phyloP scores from a whole-genome alignment of 768 basidiomycete genomes.

The Mycena floridula region DNA sequence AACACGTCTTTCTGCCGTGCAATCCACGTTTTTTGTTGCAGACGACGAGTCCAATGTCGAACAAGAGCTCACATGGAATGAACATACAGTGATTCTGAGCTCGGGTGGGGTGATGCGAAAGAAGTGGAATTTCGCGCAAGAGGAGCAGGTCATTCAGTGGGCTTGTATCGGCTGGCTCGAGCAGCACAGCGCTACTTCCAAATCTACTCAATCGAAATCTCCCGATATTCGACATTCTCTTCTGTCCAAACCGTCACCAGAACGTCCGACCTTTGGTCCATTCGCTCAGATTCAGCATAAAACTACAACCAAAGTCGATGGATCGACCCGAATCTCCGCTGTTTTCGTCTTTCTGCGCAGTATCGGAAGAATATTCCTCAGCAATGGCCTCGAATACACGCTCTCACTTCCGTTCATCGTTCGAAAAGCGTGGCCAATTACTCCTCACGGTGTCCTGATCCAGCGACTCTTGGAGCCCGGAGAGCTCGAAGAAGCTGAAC shows the following conservation, averaged over 20 bases:
- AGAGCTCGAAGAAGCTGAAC: constrained; percentile 60
- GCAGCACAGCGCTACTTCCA: constrained; percentile 27
- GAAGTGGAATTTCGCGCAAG: constrained; percentile 70
- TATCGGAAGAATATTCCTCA: constrained; percentile 64
- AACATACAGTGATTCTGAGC: constrained; percentile 54
- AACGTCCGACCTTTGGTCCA: constrained; percentile 48
- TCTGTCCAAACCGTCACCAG: constrained; percentile 18
- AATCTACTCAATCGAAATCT: constrained; percentile 22
- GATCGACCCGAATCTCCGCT: constrained; percentile 39
- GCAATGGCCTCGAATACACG: constrained; percentile 69
- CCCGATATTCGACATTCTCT: too few relatives aligned
- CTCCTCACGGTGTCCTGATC: constrained; percentile 74
- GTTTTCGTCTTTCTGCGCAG: constrained; percentile 77
- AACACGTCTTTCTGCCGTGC: constrained; percentile 32
- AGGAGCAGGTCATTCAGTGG: constrained; percentile 69
- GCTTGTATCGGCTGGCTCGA: constrained; percentile 75
- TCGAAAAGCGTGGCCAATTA: constrained; percentile 70
- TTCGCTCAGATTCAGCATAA: constrained; percentile 40
- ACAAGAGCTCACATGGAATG: constrained; percentile 69
- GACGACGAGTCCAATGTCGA: constrained; percentile 39
- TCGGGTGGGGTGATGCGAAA: constrained; percentile 63
- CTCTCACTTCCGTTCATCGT: constrained; percentile 80
- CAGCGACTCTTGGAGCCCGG: constrained; percentile 64
- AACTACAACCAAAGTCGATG: constrained; percentile 29
- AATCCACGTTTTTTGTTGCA: constrained; percentile 33